Percentiles rank a stretch among this genome's conserved stretches.
phyloP scores from a whole-genome alignment of 345 rosid genomes.

The Brassica incana region DNA sequence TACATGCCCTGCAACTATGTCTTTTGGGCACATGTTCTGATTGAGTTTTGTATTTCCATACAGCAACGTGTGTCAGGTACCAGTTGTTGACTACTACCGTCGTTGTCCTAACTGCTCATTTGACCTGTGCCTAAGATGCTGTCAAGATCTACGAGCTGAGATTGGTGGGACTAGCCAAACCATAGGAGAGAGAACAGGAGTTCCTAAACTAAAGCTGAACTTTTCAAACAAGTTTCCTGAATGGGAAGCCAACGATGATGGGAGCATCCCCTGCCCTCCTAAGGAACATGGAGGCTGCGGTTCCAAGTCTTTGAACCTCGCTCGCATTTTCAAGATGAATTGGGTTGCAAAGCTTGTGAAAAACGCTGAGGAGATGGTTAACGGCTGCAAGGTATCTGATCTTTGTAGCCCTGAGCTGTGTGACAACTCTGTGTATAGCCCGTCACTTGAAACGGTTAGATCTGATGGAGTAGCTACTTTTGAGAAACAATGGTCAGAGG shows the following conservation, averaged over 20 bases:
- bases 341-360: slow-evolving; percentile 98
- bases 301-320: slow-evolving; percentile 58
- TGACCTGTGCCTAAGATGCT: slow-evolving; percentile 90
- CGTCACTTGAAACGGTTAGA: slow-evolving; percentile 54
- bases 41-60: slow-evolving; percentile 35
- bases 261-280: slow-evolving; percentile 92
- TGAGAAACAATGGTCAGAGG: slow-evolving; percentile 78
- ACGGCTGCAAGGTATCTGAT: slow-evolving; percentile 69
- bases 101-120: slow-evolving; percentile 78
- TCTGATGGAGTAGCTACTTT: slow-evolving; percentile 60
- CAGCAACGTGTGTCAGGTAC: slow-evolving; percentile 92
- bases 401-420: slow-evolving; percentile 30
- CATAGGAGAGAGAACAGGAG: slow-evolving; percentile 28
- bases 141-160: slow-evolving; percentile 83
- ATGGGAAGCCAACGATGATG: slow-evolving; percentile 83
- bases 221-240: slow-evolving; percentile 62
- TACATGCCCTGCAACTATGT: background rate
- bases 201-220: slow-evolving; percentile 44
- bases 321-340: slow-evolving; percentile 93
- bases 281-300: slow-evolving; percentile 86
- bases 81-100: slow-evolving; percentile 93
- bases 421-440: slow-evolving; percentile 68
- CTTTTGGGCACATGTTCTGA: slow-evolving; percentile 20
- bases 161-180: slow-evolving; percentile 42
- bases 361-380: slow-evolving; percentile 91